Evolutionary conservation across 805 yeast genomes (phyloP).

Genomic region (Teunomyces panamensis): DNA sequence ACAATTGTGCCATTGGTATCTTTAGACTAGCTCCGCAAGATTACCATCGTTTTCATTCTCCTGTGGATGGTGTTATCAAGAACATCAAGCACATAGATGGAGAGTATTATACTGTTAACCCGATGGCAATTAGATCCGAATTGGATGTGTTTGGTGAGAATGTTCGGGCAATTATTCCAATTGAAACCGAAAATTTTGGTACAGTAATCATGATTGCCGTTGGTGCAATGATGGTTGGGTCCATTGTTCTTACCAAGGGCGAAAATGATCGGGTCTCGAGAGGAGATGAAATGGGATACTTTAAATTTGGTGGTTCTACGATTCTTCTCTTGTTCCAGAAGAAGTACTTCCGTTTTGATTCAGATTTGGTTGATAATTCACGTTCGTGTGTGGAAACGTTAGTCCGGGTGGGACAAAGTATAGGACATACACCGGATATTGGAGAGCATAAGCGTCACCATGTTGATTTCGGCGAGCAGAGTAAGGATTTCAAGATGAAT

Average conservation of each 20-base stretch:
- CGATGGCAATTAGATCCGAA: constrained; percentile 90
- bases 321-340: constrained; percentile 63
- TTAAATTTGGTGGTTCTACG: constrained; percentile 96
- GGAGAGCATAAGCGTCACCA: constrained; percentile 50
- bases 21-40: constrained; percentile 96
- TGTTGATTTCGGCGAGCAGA: constrained; percentile 43
- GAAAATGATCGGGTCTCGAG: constrained; percentile 57
- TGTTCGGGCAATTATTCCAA: constrained; percentile 72
- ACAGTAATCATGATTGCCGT: constrained; percentile 73
- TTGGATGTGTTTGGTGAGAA: constrained; percentile 94
- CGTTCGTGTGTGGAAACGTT: constrained; percentile 71
- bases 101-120: constrained; percentile 93
- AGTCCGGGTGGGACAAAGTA: constrained; percentile 85
- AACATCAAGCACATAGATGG: constrained; percentile 73
- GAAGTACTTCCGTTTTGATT: constrained; percentile 56
- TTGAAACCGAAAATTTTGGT: constrained; percentile 76
- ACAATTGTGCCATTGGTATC: constrained; percentile 63
- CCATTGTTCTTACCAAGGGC: constrained; percentile 67
- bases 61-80: constrained; percentile 73
- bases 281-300: constrained; percentile 88
- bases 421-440: constrained; percentile 65
- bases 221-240: constrained; percentile 99
- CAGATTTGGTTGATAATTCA: constrained; percentile 71
- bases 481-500: constrained; percentile 45
- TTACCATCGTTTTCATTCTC: constrained; percentile 89